These are phyloP conservation scores for Beauveria rudraprayagi DNA, from an alignment of 2,329 filamentous ascomycete species.

Conservation along the genomic window DNA sequence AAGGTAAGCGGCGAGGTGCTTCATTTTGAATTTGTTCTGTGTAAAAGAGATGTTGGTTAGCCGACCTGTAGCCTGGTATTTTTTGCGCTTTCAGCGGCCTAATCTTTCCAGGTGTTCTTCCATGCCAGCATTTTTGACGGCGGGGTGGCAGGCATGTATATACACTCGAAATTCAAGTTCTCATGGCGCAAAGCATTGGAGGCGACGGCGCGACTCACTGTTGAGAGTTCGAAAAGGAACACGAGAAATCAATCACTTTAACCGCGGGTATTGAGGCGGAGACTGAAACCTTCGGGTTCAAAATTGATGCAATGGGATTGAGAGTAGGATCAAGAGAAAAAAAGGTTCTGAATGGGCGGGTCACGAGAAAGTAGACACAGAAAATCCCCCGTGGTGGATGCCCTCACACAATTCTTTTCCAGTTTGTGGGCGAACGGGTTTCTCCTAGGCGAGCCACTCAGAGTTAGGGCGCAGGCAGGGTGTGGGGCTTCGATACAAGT, in stretches of 20 bases:
- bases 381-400: neutral
- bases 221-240: conserved; percentile 45
- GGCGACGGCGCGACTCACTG: conserved; percentile 25
- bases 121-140: neutral
- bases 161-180: neutral
- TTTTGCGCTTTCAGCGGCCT: neutral
- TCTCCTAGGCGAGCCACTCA: conserved; percentile 17
- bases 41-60: conserved; percentile 4
- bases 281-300: conserved; percentile 98
- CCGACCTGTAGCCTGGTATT: neutral
- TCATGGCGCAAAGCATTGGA: neutral
- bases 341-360: neutral
- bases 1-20: conserved; percentile 99
- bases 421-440: conserved; percentile 3
- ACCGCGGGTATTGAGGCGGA: conserved; percentile 85
- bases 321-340: conserved; percentile 20
- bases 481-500: neutral
- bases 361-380: neutral
- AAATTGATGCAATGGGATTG: conserved; percentile 28
- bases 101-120: neutral
- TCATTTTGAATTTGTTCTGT: conserved; percentile 67
- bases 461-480: conserved; percentile 17
- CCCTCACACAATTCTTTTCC: conserved; percentile 9
- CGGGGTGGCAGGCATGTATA: neutral
- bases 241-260: conserved; percentile 99